Base-by-base conservation (phyloP, 768 basidiomycete species). In the Mycena filopes region DNA sequence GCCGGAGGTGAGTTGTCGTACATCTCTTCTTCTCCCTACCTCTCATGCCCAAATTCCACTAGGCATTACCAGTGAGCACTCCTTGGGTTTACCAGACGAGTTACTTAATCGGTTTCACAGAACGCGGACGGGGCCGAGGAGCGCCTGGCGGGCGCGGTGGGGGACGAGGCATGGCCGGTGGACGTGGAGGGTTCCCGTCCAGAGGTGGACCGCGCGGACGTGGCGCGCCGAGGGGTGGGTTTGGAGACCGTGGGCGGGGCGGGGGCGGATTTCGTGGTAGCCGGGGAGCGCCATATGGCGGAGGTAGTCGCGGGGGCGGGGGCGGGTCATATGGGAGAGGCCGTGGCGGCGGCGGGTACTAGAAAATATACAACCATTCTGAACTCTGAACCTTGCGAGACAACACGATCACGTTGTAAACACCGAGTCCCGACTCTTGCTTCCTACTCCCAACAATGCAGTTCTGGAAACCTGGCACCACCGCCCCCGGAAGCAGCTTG, bases 401-500 rank as follows among this genome's bases (percentile, higher is more conserved):
- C 36, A 28, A 55, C 57, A 51, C 65, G 65, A 66, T 60, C 59
- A 60, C 59, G 65, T 59, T 59, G 49, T 31, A 38, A 40, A 23
- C 29, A 21, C n/a, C n/a, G n/a, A n/a, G n/a, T n/a, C n/a, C n/a
- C n/a, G n/a, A 36, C 20, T 2, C 29, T 55, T 55, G 28, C 25
- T 57, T 40, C 33, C 6, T 33, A 47, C 51, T 53, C 43, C 43
- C 56, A 50, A 53, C 26, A 50, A 78, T 89, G 59, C 86, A 88
- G 46, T 96, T 96, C 74, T 96, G 95, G 95, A 95, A 94, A 75
- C 95, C 95, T 6, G 95, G 95, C 18, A 91, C 93, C 16, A 74
- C 81, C 51, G 93, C 86, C 1, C 95, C 95, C 47, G 96, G 95
- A 4, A 96, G 94, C 72, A 89, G 87, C 25, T 86, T 97, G 36